Base-by-base conservation (phyloP, 1,139 yeast species). In the Diutina rugosa region DNA sequence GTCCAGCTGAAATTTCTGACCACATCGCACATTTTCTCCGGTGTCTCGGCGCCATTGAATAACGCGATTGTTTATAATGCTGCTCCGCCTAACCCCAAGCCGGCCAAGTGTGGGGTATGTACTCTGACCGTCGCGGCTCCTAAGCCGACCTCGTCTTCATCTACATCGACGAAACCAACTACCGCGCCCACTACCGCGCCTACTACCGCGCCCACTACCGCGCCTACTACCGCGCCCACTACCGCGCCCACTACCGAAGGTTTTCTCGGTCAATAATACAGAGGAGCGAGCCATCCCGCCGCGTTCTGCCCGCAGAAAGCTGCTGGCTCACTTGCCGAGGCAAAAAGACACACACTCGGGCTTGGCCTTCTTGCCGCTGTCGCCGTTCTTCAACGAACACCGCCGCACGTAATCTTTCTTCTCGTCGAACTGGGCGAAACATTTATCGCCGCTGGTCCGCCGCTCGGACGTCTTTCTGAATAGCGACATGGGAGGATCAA, bases 401-500 rank as follows among this genome's bases (percentile, higher is more conserved):
- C 51, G 51, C n/a, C 51, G 51, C 29, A 47, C 51, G 12, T 47
- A 47, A 21, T 47, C 51, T 30, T 47, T 47, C 51, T 47, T 47
- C 30, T 47, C 51, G n/a, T 47, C 51, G 30, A 47, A 47, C 30
- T 47, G 51, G 35, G 51, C 21, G 21, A 47, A 47, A 9, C 32
- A 12, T n/a, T 28, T 26, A 14, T 47, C 51, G n/a, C 51, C 35
- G 8, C 35, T 12, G 38, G 51, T 14, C 16, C 21, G 35, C 21
- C 51, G 35, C 21, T 47, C 51, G 46, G 46, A 44, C n/a, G 18
- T 47, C 38, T 47, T 47, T 47, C 51, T 47, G 30, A 47, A 47
- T 47, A 47, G 51, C 51, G 51, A 47, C 51, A 47, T 47, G 51
- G 16, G 28, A 21, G 30, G 49, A 46, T 7, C 10, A 44, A 46